These are phyloP conservation scores for Mycena galericulata DNA, from an alignment of 768 basidiomycete genomes.

Conservation along the genomic window DNA sequence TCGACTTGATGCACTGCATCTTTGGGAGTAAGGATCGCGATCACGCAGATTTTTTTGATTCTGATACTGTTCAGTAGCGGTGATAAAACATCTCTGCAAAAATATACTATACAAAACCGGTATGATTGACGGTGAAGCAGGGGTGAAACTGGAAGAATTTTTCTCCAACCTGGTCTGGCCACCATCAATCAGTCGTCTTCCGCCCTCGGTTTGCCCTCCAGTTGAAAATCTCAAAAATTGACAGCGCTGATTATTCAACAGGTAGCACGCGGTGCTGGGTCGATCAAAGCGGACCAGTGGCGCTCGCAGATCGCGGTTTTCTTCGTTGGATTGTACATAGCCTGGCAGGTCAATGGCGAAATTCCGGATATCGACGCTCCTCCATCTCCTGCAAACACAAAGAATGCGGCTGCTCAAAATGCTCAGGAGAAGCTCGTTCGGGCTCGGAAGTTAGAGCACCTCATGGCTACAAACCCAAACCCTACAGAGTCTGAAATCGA, in stretches of 20 bases:
- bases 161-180: conserved; percentile 28
- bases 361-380: conserved; percentile 33
- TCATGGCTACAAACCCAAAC: conserved; percentile 20
- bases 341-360: conserved; percentile 36
- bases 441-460: conserved; percentile 6
- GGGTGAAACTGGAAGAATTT: conserved; percentile 13
- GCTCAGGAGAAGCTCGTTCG: conserved; percentile 27
- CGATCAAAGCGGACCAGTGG: conserved; percentile 41
- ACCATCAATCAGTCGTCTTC: conserved; percentile 25
- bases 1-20: conserved; percentile 34
- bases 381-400: conserved; percentile 20
- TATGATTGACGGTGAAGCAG: conserved; percentile 20
- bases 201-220: conserved; percentile 20
- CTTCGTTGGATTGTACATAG: conserved; percentile 35
- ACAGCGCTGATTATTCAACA: background rate
- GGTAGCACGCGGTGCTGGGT: conserved; percentile 26
- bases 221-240: background rate
- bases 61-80: background rate
- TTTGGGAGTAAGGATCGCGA: conserved; percentile 14
- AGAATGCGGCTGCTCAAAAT: conserved; percentile 23
- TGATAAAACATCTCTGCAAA: conserved; percentile 1
- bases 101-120: conserved; percentile 31
- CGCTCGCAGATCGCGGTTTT: conserved; percentile 28
- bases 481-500: conserved; percentile 15
- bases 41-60: background rate